phyloP scores from a whole-genome alignment of 306 rosid species.

The Crotalaria pallida region DNA sequence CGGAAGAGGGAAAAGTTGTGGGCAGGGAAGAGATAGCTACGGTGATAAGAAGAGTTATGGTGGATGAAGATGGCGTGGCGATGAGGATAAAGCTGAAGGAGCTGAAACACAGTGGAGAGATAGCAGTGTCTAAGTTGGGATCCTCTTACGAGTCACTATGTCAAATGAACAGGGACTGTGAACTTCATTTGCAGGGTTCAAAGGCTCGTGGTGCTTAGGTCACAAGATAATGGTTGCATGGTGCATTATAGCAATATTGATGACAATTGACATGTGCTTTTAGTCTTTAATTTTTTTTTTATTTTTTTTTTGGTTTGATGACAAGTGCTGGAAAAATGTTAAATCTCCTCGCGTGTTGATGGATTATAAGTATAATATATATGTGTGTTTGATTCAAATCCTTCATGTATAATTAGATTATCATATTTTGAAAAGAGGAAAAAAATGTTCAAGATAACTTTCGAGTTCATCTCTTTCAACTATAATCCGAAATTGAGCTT shows the following conservation, averaged over 20 bases:
- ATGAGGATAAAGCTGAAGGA: conserved; percentile 22
- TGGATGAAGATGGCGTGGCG: conserved; percentile 19
- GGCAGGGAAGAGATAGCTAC: conserved; percentile 30
- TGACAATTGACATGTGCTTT: no score
- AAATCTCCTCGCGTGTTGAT: background rate
- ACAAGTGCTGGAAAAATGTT: background rate
- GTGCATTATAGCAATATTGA: no score
- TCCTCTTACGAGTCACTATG: conserved; percentile 32
- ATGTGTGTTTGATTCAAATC: no score
- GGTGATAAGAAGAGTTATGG: conserved; percentile 45
- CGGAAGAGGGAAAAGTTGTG: conserved; percentile 24
- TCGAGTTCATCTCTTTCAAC: no score
- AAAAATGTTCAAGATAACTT: no score
- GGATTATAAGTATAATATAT: no score
- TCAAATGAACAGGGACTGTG: background rate
- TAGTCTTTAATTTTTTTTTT: background rate
- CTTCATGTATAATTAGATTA: no score
- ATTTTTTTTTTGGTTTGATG: background rate
- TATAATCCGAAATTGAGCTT: no score
- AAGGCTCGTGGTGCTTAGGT: background rate
- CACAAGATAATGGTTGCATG: no score
- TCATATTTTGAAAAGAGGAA: no score
- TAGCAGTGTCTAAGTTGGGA: conserved; percentile 27
- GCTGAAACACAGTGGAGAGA: conserved; percentile 19
- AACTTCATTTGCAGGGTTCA: background rate